Conservation (phyloP, 2,329 filamentous ascomycete species). For the Mariannaea sp. region DNA sequence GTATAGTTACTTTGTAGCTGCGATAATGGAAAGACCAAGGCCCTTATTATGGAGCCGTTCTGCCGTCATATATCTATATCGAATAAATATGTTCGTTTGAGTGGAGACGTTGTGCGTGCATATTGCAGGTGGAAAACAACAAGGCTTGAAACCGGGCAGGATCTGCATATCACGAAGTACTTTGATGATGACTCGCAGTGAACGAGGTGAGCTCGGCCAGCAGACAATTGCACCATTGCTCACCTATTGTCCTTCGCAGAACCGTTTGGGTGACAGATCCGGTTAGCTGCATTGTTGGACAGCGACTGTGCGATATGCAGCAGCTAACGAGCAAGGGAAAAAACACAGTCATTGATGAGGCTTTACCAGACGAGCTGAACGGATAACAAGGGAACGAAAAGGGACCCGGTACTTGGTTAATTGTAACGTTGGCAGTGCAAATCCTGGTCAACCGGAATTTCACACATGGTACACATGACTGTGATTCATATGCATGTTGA, state of each 20-base stretch:
- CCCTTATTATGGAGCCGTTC: too few species aligned
- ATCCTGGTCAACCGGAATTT: constrained; percentile 8
- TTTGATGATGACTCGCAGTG: constrained; percentile 36
- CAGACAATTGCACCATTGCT: constrained; percentile 19
- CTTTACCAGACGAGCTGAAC: background rate
- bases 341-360: background rate
- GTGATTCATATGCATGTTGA: background rate
- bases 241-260: constrained; percentile 9
- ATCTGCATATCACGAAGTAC: constrained; percentile 36
- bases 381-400: constrained; percentile 1
- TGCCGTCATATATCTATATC: constrained; percentile 8
- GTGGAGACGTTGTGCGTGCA: constrained; percentile 7
- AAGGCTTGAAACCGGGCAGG: constrained; percentile 32
- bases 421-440: constrained; percentile 12
- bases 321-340: background rate
- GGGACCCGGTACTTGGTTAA: constrained; percentile 2
- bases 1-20: too few species aligned
- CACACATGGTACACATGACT: constrained; percentile 13
- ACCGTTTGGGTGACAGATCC: constrained; percentile 28
- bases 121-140: constrained; percentile 20
- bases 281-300: constrained; percentile 23
- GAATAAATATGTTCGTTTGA: constrained; percentile 4
- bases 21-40: too few species aligned
- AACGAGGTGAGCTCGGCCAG: constrained; percentile 29
- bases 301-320: constrained; percentile 17